phyloP scores from a whole-genome alignment of 352 stramenopile species.

The Globisporangium ultimum region DNA sequence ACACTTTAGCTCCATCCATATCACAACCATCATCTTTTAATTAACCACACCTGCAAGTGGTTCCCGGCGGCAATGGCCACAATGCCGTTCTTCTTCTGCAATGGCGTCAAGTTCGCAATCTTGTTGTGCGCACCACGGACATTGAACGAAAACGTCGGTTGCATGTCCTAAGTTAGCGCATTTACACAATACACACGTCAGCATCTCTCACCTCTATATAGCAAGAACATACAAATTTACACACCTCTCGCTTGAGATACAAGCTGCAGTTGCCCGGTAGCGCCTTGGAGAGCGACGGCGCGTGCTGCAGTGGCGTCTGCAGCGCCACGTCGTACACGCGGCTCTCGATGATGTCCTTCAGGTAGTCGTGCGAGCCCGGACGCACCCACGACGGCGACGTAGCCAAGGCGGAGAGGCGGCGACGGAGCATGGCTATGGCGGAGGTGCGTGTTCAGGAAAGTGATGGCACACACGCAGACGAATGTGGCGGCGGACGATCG shows the following conservation, averaged over 20 bases:
- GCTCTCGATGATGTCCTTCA: constrained; percentile 73
- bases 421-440: constrained; percentile 32
- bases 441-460: not conserved
- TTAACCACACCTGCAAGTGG: constrained; percentile 88
- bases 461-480: not conserved
- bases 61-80: constrained; percentile 90
- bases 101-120: constrained; percentile 91
- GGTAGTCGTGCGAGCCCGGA: constrained; percentile 70
- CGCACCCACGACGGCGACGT: constrained; percentile 53
- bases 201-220: not conserved
- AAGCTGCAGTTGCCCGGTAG: constrained; percentile 65
- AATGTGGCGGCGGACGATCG: not conserved
- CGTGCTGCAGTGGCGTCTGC: constrained; percentile 66
- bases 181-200: not conserved
- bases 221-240: not conserved
- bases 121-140: constrained; percentile 98
- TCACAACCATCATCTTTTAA: not conserved
- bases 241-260: constrained; percentile 92
- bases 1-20: not conserved
- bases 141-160: constrained; percentile 99
- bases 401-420: constrained; percentile 27
- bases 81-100: constrained; percentile 78
- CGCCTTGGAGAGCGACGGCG: constrained; percentile 49
- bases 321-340: constrained; percentile 82
- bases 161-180: constrained; percentile 77